A percentile compares a stretch with the other conserved stretches of the same genome.
Conservation (phyloP, 2,329 filamentous ascomycete genomes). For the Aspergillus fructus region DNA sequence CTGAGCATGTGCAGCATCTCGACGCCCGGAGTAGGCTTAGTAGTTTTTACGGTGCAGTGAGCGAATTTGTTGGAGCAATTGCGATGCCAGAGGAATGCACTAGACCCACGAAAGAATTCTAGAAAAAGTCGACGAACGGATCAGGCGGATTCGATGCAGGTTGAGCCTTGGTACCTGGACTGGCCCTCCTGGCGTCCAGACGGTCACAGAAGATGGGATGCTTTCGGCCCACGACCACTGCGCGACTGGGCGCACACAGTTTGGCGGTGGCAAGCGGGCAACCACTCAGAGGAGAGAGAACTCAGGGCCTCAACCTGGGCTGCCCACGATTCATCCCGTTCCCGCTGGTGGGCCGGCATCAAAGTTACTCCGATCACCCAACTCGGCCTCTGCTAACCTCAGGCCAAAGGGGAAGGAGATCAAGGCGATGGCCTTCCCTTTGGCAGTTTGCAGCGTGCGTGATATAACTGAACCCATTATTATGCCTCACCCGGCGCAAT, state of each 20-base stretch:
- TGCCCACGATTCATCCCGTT: background rate
- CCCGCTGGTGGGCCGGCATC: conserved; percentile 1
- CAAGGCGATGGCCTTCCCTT: conserved; percentile 7
- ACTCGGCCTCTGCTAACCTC: background rate
- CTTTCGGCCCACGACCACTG: conserved; percentile 6
- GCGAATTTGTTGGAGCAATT: background rate
- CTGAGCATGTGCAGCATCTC: background rate
- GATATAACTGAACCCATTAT: conserved; percentile 7
- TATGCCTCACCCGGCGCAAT: background rate
- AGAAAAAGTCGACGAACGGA: conserved; percentile 36
- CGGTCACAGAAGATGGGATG: background rate
- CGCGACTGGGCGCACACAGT: background rate
- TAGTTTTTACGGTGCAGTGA: background rate
- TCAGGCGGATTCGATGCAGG: conserved; percentile 15
- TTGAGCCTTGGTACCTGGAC: conserved; percentile 4
- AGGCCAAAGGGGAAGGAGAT: background rate
- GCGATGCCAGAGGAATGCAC: conserved; percentile 15
- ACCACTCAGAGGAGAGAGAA: conserved; percentile 1
- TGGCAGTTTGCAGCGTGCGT: background rate
- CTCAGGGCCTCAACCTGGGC: background rate
- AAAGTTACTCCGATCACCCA: conserved; percentile 11
- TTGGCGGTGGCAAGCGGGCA: background rate
- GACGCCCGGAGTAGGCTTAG: background rate
- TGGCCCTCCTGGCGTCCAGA: conserved; percentile 3
- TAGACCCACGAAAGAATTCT: conserved; percentile 30